phyloP scores from a whole-genome alignment of 306 rosid genomes.

The Rosa lucieae region DNA sequence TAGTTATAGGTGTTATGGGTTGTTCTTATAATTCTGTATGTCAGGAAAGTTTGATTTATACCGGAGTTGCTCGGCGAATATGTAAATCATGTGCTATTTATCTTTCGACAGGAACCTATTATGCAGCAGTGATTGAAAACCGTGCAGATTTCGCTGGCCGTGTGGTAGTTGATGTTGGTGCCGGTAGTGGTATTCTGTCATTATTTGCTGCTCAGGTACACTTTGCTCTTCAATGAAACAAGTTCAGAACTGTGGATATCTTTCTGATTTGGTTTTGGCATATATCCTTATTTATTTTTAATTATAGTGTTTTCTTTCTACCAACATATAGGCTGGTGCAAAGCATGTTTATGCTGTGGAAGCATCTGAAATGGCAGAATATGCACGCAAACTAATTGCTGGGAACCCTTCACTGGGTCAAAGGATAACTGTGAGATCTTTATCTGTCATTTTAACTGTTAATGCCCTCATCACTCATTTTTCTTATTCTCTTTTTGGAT shows the following conservation, averaged over 20 bases:
- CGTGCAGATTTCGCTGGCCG: slow-evolving; percentile 81
- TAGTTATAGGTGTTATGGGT: neutral
- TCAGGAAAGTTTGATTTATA: slow-evolving; percentile 2
- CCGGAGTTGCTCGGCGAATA: neutral
- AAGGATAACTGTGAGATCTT: slow-evolving; percentile 76
- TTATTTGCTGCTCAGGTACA: slow-evolving; percentile 98
- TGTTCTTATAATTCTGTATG: neutral
- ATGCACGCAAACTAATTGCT: slow-evolving; percentile 76
- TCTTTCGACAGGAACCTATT: slow-evolving; percentile 68
- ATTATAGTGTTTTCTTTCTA: neutral
- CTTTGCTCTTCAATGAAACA: slow-evolving; percentile 12
- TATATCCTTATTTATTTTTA: neutral
- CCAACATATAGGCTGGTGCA: slow-evolving; percentile 81
- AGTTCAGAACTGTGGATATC: neutral
- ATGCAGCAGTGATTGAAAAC: slow-evolving; percentile 90
- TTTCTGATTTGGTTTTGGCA: neutral
- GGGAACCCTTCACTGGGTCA: slow-evolving; percentile 78
- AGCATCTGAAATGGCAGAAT: slow-evolving; percentile 99
- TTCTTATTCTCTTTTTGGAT: slow-evolving; percentile 11
- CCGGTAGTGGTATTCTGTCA: slow-evolving; percentile 96
- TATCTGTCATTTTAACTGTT: slow-evolving; percentile 5
- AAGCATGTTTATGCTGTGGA: slow-evolving; percentile 99
- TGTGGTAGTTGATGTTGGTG: slow-evolving; percentile 96
- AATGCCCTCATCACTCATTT: neutral
- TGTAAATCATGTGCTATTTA: slow-evolving; percentile 9